Evolutionary conservation across 495 filamentous ascomycete species (phyloP), one percentile per base, ranked within the genome.

Genomic region (Podospora pseudoanserina): DNA sequence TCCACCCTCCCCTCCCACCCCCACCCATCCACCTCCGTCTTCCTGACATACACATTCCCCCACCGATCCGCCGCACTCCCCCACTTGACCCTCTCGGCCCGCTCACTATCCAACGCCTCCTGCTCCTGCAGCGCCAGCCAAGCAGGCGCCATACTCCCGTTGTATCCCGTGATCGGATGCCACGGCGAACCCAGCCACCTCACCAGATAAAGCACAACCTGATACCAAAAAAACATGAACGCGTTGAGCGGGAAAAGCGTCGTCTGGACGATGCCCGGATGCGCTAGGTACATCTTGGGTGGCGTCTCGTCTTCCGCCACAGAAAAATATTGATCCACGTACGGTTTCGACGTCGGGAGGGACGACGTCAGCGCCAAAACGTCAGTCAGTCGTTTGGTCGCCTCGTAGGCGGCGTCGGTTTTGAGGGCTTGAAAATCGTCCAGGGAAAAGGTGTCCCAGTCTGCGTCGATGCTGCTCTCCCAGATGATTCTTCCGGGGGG

Each of bases 211-310:
- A 96, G 89, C 3, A 88, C 78, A 18, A 82, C 65, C 65, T 70
- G 75, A 59, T 88, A 79, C 69, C 82, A 81, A 76, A 86, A 90
- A 34, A 84, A 80, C 66, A 95, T 81, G 70, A 92, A 79, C 27
- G 82, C 77, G 66, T 83, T 79, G 54, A 97, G 83, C 1, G 91
- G 89, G 60, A 97, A 78, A 70, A 99, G 91, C 5, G 85, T 82
- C 0, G 95, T 96, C 32, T 85, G 88, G 71, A 92, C 93, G 69
- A 98, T 84, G 67, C 96, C 95, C 0, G 95, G 95, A 73, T 99
- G 95, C 16, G 88, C 84, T 67, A 97, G 68, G 81, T 96, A 93
- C 61, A 88, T 86, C 34, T 82, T 84, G 2, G 91, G 91, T 2
- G 60, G 39, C 59, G 30, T 34, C 28, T 54, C 23, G 27, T 58